These are phyloP conservation scores for Aurantiochytrium sp. DNA, from an alignment of 108 stramenopile species.

Conservation along the genomic window DNA sequence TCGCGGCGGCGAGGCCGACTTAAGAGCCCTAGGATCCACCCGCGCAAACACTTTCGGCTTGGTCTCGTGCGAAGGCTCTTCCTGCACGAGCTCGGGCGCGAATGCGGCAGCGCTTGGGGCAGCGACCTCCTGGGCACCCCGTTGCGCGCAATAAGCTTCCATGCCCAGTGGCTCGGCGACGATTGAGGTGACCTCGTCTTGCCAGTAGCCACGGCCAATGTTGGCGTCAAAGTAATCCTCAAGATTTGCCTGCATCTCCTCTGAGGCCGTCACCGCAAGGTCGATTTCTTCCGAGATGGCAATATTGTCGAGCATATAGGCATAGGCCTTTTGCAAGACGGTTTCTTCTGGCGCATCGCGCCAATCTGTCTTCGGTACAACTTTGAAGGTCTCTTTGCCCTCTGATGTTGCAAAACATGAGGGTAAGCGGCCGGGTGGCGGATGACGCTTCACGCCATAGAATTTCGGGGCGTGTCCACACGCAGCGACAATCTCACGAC, in stretches of 20 bases:
- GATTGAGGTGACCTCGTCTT: not conserved
- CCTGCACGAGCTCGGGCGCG: not conserved
- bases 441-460: not conserved
- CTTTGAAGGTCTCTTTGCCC: not conserved
- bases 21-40: not conserved
- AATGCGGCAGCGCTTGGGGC: not conserved
- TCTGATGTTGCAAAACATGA: not conserved
- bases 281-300: not conserved
- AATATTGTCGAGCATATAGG: not conserved
- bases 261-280: not conserved
- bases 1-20: not conserved
- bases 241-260: constrained; percentile 6
- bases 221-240: not conserved
- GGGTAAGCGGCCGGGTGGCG: not conserved
- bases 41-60: not conserved
- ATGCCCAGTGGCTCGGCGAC: not conserved
- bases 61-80: not conserved
- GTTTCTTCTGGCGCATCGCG: not conserved
- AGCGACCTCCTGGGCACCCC: not conserved
- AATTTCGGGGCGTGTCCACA: not conserved
- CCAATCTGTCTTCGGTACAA: not conserved
- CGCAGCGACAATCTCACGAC: not conserved
- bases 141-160: not conserved
- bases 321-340: not conserved
- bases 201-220: not conserved